Evolutionary conservation across 2,329 filamentous ascomycete species (phyloP).

Genomic region (Didymosphaeria variabile): DNA sequence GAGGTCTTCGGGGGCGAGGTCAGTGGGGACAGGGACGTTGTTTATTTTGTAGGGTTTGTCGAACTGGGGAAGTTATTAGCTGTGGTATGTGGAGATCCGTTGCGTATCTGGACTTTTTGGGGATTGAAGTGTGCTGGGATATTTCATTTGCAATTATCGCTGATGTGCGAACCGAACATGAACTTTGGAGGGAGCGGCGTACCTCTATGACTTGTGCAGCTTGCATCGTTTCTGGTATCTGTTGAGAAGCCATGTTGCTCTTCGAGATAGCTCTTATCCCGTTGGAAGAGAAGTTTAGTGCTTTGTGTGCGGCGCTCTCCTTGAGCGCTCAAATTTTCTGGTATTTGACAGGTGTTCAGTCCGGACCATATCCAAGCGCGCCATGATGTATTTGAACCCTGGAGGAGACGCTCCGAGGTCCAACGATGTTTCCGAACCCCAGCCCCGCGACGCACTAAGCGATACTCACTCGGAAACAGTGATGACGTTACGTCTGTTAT

Average conservation of each 20-base stretch:
- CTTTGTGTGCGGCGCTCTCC: not conserved
- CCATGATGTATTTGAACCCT: constrained; percentile 1
- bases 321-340: not conserved
- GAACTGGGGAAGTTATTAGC: constrained; percentile 46
- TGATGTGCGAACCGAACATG: not conserved
- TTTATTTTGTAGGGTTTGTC: constrained; percentile 65
- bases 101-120: not conserved
- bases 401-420: not conserved
- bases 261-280: not conserved
- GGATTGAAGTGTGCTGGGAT: no score
- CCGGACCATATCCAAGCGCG: not conserved
- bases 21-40: constrained; percentile 58
- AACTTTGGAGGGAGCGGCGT: constrained; percentile 12
- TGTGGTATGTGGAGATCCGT: not conserved
- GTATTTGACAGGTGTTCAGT: not conserved
- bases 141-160: no score
- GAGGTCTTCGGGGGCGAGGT: constrained; percentile 62
- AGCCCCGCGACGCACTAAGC: not conserved
- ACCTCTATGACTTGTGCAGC: constrained; percentile 60
- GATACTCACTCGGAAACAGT: not conserved
- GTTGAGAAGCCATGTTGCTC: constrained; percentile 20
- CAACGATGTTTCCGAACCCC: not conserved
- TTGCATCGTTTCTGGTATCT: constrained; percentile 57
- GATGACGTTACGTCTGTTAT: constrained; percentile 11
- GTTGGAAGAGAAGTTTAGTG: not conserved